Evolutionary conservation across 2,329 filamentous ascomycete species (phyloP).

Genomic region (Alternaria novae-zelandiae): DNA sequence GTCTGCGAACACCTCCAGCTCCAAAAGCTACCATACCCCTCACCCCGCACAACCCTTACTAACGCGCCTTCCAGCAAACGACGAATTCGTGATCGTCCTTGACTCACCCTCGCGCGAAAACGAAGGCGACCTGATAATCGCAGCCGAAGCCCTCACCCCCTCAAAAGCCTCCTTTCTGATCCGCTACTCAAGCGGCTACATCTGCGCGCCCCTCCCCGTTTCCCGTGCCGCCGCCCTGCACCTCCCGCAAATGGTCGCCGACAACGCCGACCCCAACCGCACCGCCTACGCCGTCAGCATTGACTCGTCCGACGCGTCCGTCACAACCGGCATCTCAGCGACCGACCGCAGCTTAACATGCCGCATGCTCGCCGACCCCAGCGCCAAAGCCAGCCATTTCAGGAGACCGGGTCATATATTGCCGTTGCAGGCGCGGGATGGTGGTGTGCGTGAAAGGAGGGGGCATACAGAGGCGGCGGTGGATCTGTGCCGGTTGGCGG

Average conservation of each 20-base stretch:
- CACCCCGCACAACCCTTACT: background rate
- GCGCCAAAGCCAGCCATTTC: constrained; percentile 64
- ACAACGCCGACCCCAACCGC: constrained; percentile 79
- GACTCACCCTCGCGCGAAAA: constrained; percentile 94
- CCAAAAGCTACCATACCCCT: background rate
- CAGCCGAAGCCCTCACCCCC: constrained; percentile 81
- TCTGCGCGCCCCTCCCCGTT: constrained; percentile 84
- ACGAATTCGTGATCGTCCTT: constrained; percentile 94
- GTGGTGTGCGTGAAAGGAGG: constrained; percentile 78
- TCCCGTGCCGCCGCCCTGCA: constrained; percentile 71
- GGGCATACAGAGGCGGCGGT: constrained; percentile 95
- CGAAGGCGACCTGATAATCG: constrained; percentile 97
- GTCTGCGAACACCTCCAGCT: background rate
- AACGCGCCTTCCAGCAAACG: constrained; percentile 51
- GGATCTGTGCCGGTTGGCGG: constrained; percentile 86
- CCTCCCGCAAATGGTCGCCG: constrained; percentile 87
- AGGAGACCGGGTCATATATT: constrained; percentile 89
- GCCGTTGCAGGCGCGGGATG: constrained; percentile 77
- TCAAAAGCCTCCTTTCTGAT: constrained; percentile 97
- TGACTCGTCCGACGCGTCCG: constrained; percentile 71
- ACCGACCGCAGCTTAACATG: constrained; percentile 86
- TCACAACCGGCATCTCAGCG: constrained; percentile 87
- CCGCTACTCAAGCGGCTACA: constrained; percentile 83
- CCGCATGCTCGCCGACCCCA: constrained; percentile 73
- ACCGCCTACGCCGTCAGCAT: constrained; percentile 94